Evolutionary conservation across 495 filamentous ascomycete species (phyloP).

Genomic region (Cetradonia linearis): DNA sequence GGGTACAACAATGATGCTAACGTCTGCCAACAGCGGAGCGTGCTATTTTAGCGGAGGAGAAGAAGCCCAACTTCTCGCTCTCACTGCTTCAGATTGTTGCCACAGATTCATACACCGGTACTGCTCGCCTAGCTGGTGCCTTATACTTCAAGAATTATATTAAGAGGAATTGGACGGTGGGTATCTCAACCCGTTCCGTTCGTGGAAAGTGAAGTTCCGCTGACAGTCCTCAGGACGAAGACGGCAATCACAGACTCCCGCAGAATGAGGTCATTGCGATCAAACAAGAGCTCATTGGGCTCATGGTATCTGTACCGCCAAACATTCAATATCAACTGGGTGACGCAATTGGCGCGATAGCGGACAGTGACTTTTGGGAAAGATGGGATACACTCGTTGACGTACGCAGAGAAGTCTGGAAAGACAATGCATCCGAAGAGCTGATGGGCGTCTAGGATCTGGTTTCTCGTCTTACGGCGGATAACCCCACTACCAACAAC

Average conservation of each 20-base stretch:
- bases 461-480: conserved; percentile 69
- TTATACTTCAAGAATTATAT: conserved; percentile 99
- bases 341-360: conserved; percentile 92
- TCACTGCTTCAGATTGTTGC: conserved; percentile 81
- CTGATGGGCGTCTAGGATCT: conserved; percentile 51
- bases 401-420: conserved; percentile 33
- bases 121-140: conserved; percentile 79
- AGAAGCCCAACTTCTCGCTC: conserved; percentile 76
- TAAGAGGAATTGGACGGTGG: conserved; percentile 72
- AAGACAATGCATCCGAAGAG: background rate
- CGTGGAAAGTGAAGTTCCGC: conserved; percentile 11
- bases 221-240: conserved; percentile 54
- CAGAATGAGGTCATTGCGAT: conserved; percentile 72
- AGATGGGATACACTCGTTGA: conserved; percentile 88
- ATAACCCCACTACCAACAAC: conserved; percentile 71
- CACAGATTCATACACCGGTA: conserved; percentile 51
- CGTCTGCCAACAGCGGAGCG: conserved; percentile 56
- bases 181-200: conserved; percentile 23
- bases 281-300: conserved; percentile 84
- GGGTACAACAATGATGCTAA: background rate
- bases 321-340: conserved; percentile 87
- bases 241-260: conserved; percentile 80
- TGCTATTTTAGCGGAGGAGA: conserved; percentile 62
- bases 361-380: conserved; percentile 94
- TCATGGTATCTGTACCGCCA: conserved; percentile 87